Percentiles rank a stretch among this genome's conserved stretches.
These are phyloP conservation scores for Blastobotrys serpentis DNA, from an alignment of 1,139 yeast genomes.

Conservation along the genomic window DNA sequence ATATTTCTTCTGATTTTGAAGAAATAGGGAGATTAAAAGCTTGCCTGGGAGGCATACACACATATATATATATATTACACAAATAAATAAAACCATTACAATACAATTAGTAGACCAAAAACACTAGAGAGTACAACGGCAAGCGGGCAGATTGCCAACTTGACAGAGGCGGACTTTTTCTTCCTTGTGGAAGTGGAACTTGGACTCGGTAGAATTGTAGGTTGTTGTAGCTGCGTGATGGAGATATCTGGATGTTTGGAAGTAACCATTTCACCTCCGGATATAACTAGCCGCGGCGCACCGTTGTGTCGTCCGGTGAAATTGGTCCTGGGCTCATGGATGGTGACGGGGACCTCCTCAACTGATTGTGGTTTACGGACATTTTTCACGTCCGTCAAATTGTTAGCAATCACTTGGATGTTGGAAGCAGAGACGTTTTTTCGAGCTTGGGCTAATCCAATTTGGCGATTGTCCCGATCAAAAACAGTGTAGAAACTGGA, in stretches of 20 bases:
- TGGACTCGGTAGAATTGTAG: not conserved
- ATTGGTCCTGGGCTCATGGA: not conserved
- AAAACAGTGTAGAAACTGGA: constrained; percentile 54
- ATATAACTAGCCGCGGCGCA: constrained; percentile 12
- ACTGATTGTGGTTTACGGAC: not conserved
- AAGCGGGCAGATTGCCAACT: not conserved
- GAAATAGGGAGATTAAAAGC: too few relatives aligned
- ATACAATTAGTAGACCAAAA: not conserved
- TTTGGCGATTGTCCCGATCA: constrained; percentile 56
- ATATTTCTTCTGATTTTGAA: too few relatives aligned
- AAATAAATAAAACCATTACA: constrained; percentile 5
- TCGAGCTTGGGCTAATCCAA: constrained; percentile 56
- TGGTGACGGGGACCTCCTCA: not conserved
- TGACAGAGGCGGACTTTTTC: not conserved
- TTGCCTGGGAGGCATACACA: too few relatives aligned
- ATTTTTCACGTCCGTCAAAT: constrained; percentile 18
- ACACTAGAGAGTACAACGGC: not conserved
- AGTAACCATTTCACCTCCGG: constrained; percentile 15
- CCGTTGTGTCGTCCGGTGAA: constrained; percentile 2
- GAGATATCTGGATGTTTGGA: not conserved
- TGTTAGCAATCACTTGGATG: constrained; percentile 18
- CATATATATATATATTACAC: too few relatives aligned
- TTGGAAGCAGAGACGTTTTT: constrained; percentile 5
- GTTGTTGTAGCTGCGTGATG: not conserved
- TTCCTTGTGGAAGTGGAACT: not conserved